Evolutionary conservation across 2,329 filamentous ascomycete genomes (phyloP).

Genomic region (Fusarium austroafricanum): DNA sequence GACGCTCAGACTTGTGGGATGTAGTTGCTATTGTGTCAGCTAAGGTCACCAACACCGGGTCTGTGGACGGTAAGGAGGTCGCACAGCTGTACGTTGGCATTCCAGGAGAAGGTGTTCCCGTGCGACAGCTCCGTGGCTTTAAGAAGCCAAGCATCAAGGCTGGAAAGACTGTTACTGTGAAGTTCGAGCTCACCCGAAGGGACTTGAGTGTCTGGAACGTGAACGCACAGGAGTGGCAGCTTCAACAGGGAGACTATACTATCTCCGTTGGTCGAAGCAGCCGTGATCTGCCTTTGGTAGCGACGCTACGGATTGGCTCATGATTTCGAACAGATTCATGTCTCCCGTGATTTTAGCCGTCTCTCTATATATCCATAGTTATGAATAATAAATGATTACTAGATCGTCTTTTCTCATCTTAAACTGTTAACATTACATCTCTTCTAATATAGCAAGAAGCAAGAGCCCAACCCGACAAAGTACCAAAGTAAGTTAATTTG

Average conservation of each 20-base stretch:
- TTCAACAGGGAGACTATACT: slow-evolving; percentile 10
- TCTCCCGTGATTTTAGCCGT: no score
- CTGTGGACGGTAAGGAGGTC: neutral
- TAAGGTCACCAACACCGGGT: neutral
- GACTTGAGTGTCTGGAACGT: slow-evolving; percentile 22
- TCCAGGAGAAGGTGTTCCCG: neutral
- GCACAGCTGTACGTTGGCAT: slow-evolving; percentile 11
- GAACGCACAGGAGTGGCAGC: slow-evolving; percentile 11
- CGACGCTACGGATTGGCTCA: neutral
- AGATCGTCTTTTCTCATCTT: no score
- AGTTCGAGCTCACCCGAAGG: neutral
- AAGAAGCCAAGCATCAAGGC: neutral
- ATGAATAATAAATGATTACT: no score
- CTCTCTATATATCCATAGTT: no score
- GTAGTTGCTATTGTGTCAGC: neutral
- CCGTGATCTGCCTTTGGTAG: slow-evolving; percentile 6
- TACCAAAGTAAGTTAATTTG: no score
- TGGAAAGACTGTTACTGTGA: neutral
- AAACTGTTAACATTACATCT: no score
- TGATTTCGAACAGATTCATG: no score
- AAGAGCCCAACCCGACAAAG: no score
- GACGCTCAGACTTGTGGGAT: slow-evolving; percentile 4
- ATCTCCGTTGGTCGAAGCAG: slow-evolving; percentile 13
- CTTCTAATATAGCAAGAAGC: no score
- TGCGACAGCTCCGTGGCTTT: slow-evolving; percentile 12